These are phyloP conservation scores for Tetrapisispora taiwanensis DNA, from an alignment of 805 yeast species.

Conservation along the genomic window DNA sequence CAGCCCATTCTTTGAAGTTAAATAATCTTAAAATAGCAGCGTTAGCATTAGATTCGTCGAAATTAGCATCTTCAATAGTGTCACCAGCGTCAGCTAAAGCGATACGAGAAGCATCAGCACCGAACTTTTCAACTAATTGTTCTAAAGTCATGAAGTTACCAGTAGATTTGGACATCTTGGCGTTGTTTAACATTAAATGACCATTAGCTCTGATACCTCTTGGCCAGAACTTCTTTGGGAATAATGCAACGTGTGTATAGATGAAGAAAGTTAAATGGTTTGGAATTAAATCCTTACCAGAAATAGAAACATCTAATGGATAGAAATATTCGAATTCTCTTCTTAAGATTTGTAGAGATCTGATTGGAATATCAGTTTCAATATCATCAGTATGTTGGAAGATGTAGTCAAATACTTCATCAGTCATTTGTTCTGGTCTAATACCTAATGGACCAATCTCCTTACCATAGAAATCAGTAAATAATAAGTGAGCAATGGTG, in stretches of 20 bases:
- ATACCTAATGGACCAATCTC: slow-evolving; percentile 64
- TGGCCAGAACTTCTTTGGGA: slow-evolving; percentile 91
- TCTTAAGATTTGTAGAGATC: slow-evolving; percentile 62
- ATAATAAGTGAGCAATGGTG: slow-evolving; percentile 80
- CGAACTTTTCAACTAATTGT: slow-evolving; percentile 77
- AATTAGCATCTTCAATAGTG: slow-evolving; percentile 92
- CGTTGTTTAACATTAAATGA: slow-evolving; percentile 87
- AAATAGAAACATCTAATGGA: slow-evolving; percentile 83
- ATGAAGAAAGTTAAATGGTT: slow-evolving; percentile 94
- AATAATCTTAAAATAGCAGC: slow-evolving; percentile 92
- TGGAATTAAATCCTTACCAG: slow-evolving; percentile 95
- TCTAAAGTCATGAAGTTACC: slow-evolving; percentile 92
- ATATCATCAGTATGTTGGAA: slow-evolving; percentile 60
- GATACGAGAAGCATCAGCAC: slow-evolving; percentile 95
- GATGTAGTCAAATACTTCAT: slow-evolving; percentile 85
- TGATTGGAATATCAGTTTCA: slow-evolving; percentile 51
- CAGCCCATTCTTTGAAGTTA: slow-evolving; percentile 93
- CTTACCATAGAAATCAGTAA: slow-evolving; percentile 76
- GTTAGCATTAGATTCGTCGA: slow-evolving; percentile 92
- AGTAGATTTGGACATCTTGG: slow-evolving; percentile 95
- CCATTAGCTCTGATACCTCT: slow-evolving; percentile 90
- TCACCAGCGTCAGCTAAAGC: slow-evolving; percentile 99
- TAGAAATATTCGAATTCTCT: slow-evolving; percentile 95
- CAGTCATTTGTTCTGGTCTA: slow-evolving; percentile 77
- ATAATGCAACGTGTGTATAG: slow-evolving; percentile 84